Evolutionary conservation across 2,329 filamentous ascomycete species (phyloP), one percentile per base, ranked within the genome.

Genomic region (Penicillium fuscoglaucum): DNA sequence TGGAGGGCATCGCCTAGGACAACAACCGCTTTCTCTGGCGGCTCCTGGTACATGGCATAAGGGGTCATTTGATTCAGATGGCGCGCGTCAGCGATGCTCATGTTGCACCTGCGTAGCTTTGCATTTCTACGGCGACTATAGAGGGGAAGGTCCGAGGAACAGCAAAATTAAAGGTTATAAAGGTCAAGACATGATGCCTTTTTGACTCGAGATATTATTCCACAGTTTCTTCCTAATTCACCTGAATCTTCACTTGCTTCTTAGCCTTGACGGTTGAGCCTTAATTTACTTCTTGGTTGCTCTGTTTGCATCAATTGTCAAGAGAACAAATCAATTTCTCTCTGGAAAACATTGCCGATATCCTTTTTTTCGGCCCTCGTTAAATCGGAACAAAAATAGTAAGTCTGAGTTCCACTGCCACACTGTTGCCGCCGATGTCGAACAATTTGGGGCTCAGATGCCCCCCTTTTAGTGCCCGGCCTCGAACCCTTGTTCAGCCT

Each of bases 41-140:
- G 41, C 17, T 43, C 31, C 26, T 47, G 19, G 4, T 29, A 49
- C 44, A 44, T 33, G 15, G 13, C 19, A 46, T 17, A 24, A n/a
- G 40, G 17, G 43, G 55, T 19, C 17, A 19, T 57, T 59, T 49
- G 53, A 55, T 57, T 56, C 55, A 57, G 51, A 62, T 64, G 57
- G 63, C 63, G 63, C 52, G 39, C 52, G 41, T 29, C 52, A 54
- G 37, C 28, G 21, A 24, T 39, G 28, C 19, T 2, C 19, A 19
- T 19, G 19, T 28, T 48, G 19, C 19, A 19, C n/a, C n/a, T 48
- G 46, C 12, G 29, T 37, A 21, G 8, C 31, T 33, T 33, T 35
- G 13, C 47, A 19, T 19, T 26, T 45, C 21, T 45, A 10, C 13
- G 10, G 47, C 21, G 47, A 33, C 21, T 37, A 39, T 39, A 7